A percentile compares a stretch with the other conserved stretches of the same genome.
phyloP scores from a whole-genome alignment of 2,329 filamentous ascomycete genomes.

The Hymenoscyphus scutula region DNA sequence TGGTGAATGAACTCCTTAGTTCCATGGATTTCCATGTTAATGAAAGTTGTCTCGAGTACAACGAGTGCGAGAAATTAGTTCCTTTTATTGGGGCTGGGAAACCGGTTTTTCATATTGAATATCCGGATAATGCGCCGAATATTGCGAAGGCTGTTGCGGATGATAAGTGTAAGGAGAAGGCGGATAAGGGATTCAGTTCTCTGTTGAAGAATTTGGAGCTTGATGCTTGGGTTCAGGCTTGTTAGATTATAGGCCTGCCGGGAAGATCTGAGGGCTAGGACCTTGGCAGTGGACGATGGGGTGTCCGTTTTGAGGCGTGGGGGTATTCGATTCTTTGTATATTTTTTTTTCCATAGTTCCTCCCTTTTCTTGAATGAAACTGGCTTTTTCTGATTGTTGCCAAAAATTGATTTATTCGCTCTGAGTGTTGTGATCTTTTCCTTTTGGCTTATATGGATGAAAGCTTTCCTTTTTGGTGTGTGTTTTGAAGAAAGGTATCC shows the following conservation, averaged over 20 bases:
- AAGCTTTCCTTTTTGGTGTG: too few species aligned
- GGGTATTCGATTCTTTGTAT: too few species aligned
- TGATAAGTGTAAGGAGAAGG: constrained; percentile 9
- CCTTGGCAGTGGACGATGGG: too few species aligned
- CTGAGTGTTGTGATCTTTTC: too few species aligned
- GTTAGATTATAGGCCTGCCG: constrained; percentile 5
- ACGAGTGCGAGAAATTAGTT: constrained; percentile 47
- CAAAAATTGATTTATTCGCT: too few species aligned
- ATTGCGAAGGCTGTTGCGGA: constrained; percentile 1
- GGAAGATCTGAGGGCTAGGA: too few species aligned
- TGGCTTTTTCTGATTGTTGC: too few species aligned
- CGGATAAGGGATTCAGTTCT: constrained; percentile 13
- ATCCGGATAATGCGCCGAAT: constrained; percentile 44
- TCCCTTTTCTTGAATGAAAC: too few species aligned
- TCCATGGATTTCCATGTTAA: constrained; percentile 66
- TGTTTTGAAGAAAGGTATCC: too few species aligned
- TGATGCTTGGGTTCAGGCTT: constrained; percentile 13
- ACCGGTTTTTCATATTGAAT: constrained; percentile 73
- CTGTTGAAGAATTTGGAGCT: constrained; percentile 19
- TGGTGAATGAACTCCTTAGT: constrained; percentile 49
- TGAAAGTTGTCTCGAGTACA: constrained; percentile 66
- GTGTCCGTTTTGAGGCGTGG: too few species aligned
- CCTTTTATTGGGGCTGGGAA: constrained; percentile 36
- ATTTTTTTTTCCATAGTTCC: too few species aligned
- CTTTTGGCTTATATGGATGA: too few species aligned